Conservation (phyloP, 2,329 filamentous ascomycete species). For the Ophiostoma sp. region DNA sequence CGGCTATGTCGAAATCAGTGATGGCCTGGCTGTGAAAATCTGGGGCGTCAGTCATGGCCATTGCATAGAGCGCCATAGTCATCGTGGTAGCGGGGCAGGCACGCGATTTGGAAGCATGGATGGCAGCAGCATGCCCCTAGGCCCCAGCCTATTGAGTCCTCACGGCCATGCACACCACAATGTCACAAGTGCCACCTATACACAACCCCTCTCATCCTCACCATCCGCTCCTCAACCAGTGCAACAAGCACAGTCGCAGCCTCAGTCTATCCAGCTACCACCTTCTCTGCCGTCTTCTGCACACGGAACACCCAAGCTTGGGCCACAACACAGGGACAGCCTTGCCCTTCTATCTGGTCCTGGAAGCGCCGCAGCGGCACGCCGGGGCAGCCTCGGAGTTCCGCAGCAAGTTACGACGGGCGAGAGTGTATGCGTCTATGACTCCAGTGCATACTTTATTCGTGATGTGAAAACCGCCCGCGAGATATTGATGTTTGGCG, state of each 20-base stretch:
- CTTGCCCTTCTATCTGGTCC: conserved; percentile 17
- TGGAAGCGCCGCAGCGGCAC: conserved; percentile 9
- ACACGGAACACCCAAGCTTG: conserved; percentile 11
- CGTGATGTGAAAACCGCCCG: conserved; percentile 62
- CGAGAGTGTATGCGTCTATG: conserved; percentile 62
- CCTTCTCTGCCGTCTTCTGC: neutral
- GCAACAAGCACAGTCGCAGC: neutral
- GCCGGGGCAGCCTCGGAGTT: conserved; percentile 17
- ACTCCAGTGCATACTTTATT: conserved; percentile 92
- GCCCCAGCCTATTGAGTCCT: neutral
- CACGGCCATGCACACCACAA: neutral
- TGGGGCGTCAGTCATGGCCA: conserved; percentile 86
- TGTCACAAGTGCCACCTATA: neutral
- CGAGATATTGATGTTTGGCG: conserved; percentile 90
- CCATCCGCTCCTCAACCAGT: neutral
- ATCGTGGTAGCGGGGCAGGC: conserved; percentile 55
- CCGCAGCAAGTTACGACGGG: conserved; percentile 26
- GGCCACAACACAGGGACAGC: conserved; percentile 24
- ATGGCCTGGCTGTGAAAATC: conserved; percentile 81
- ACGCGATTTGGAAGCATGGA: conserved; percentile 49
- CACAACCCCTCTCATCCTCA: neutral
- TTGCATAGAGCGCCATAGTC: conserved; percentile 69
- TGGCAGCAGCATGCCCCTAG: conserved; percentile 30
- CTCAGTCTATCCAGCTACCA: neutral
- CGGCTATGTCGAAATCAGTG: conserved; percentile 83